These are phyloP conservation scores for Tuber umbilicatum DNA, from an alignment of 495 filamentous ascomycete genomes.

Conservation along the genomic window DNA sequence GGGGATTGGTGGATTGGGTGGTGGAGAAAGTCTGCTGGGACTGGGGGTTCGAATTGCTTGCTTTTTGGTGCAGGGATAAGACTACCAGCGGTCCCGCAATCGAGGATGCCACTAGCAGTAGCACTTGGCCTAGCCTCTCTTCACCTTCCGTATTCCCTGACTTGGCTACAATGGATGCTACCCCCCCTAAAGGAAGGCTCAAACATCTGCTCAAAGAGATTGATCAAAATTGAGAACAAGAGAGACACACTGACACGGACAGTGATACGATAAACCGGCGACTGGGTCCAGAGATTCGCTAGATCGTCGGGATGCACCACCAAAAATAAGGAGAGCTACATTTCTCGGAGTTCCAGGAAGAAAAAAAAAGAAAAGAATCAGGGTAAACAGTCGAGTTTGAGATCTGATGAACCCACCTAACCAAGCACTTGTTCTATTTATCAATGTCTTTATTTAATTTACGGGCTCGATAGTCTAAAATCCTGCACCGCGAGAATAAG, in stretches of 20 bases:
- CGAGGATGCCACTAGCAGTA: conserved; percentile 37
- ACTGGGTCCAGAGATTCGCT: conserved; percentile 15
- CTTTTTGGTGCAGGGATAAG: conserved; percentile 38
- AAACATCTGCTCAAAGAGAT: conserved; percentile 6
- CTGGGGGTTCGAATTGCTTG: conserved; percentile 31
- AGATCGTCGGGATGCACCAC: conserved; percentile 21
- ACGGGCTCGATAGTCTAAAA: not conserved
- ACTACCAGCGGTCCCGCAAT: conserved; percentile 38
- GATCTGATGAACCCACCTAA: conserved; percentile 8
- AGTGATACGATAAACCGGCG: conserved; percentile 12
- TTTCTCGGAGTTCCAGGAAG: conserved; percentile 18
- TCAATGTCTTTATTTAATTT: conserved; percentile 7
- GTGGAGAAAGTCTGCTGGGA: conserved; percentile 27
- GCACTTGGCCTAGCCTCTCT: conserved; percentile 16
- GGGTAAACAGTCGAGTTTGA: conserved; percentile 20
- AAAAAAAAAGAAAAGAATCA: conserved; percentile 24
- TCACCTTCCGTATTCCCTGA: conserved; percentile 26
- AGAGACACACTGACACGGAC: conserved; percentile 16
- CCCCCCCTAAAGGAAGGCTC: conserved; percentile 9
- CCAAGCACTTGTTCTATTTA: conserved; percentile 20
- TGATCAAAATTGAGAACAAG: conserved; percentile 17
- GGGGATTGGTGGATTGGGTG: conserved; percentile 32
- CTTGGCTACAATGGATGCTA: conserved; percentile 9
- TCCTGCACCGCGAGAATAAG: not conserved
- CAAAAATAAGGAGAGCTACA: conserved; percentile 17